Conservation (phyloP, 2,329 filamentous ascomycete genomes). For the Neofusicoccum umdonicola region DNA sequence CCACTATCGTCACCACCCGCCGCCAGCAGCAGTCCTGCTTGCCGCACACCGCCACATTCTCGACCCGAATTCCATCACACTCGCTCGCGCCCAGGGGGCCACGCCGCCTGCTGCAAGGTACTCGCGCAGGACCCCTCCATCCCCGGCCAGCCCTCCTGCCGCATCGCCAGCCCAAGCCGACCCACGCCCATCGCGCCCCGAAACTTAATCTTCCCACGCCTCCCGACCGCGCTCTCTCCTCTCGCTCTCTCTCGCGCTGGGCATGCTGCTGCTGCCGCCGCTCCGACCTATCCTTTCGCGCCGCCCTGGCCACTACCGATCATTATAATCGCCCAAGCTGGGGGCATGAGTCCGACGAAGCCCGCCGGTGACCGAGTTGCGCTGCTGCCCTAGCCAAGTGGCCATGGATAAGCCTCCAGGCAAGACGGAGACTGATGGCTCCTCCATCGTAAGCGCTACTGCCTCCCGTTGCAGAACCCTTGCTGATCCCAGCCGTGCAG, state of each 20-base stretch:
- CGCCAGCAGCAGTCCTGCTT: not conserved
- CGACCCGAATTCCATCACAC: constrained; percentile 9
- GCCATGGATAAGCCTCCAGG: constrained; percentile 37
- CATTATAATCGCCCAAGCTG: constrained; percentile 9
- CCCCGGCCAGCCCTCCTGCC: constrained; percentile 14
- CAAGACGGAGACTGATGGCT: constrained; percentile 62
- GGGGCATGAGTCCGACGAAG: constrained; percentile 12
- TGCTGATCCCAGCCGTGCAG: constrained; percentile 41
- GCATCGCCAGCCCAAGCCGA: constrained; percentile 16
- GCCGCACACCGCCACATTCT: constrained; percentile 17
- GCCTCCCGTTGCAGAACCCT: not conserved
- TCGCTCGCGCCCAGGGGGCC: constrained; percentile 14
- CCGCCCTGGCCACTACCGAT: constrained; percentile 11
- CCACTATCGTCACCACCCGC: not conserved
- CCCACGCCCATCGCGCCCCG: constrained; percentile 5
- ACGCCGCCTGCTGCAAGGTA: constrained; percentile 12
- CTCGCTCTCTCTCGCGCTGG: constrained; percentile 7
- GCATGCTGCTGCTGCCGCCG: constrained; percentile 12
- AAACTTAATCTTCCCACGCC: constrained; percentile 2
- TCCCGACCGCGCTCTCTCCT: not conserved
- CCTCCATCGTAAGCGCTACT: constrained; percentile 65
- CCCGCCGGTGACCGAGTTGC: not conserved
- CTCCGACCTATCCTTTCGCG: not conserved
- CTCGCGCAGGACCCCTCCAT: constrained; percentile 16
- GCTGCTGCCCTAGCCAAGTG: not conserved